Conservation (phyloP, 169 alveolate species). For the Babesia ovis region DNA sequence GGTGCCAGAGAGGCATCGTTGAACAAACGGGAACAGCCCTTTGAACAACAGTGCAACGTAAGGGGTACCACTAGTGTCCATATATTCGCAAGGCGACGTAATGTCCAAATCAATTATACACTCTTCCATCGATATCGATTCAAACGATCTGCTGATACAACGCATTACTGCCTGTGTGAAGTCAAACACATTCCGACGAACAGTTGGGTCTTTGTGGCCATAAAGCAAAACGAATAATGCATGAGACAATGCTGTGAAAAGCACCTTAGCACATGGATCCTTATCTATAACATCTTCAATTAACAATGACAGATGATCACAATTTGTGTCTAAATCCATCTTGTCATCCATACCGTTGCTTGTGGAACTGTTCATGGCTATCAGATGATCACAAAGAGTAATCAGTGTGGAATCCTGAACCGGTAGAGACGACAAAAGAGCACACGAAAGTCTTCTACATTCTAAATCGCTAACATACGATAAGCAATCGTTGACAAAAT, state of each 20-base stretch:
- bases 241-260: slow-evolving; percentile 32
- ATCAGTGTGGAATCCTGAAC: slow-evolving; percentile 20
- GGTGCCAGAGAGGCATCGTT: slow-evolving; percentile 16
- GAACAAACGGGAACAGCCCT: slow-evolving; percentile 42
- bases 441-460: slow-evolving; percentile 25
- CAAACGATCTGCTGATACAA: background rate
- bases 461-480: slow-evolving; percentile 12
- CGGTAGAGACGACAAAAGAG: slow-evolving; percentile 24
- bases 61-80: slow-evolving; percentile 13
- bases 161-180: slow-evolving; percentile 35
- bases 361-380: slow-evolving; percentile 17
- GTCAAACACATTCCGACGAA: slow-evolving; percentile 36
- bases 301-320: slow-evolving; percentile 29
- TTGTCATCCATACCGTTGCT: slow-evolving; percentile 36
- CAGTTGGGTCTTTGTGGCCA: slow-evolving; percentile 48
- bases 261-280: slow-evolving; percentile 4
- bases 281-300: slow-evolving; percentile 3
- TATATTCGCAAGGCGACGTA: slow-evolving; percentile 3
- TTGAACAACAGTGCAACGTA: slow-evolving; percentile 7
- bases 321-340: slow-evolving; percentile 45
- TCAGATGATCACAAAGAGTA: slow-evolving; percentile 1
- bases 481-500: slow-evolving; percentile 37
- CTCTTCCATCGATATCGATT: background rate
- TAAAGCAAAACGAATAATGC: slow-evolving; percentile 29
- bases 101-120: background rate